These are phyloP conservation scores for Penicillium vulpinum DNA, from an alignment of 2,329 filamentous ascomycete genomes.

Conservation along the genomic window DNA sequence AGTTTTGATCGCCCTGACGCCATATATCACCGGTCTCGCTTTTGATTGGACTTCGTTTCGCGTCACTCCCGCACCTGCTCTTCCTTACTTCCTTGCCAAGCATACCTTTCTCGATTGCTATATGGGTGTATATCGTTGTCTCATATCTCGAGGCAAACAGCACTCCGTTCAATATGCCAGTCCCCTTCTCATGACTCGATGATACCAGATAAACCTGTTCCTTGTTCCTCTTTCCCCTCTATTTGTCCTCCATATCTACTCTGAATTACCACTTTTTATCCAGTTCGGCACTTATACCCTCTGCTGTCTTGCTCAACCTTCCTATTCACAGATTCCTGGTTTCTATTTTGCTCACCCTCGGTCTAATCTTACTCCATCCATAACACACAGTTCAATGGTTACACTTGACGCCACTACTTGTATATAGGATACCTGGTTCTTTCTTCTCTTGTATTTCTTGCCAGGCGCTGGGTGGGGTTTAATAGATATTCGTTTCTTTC, in stretches of 20 bases:
- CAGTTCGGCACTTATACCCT: conserved; percentile 21
- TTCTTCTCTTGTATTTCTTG: conserved; percentile 1
- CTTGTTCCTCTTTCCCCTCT: conserved; percentile 1
- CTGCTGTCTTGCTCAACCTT: conserved; percentile 5
- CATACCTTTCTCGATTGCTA: not conserved
- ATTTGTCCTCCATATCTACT: not conserved
- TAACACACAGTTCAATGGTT: not conserved
- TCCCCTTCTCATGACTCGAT: conserved; percentile 16
- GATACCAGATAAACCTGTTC: conserved; percentile 15
- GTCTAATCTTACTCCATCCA: conserved; percentile 2
- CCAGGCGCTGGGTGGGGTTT: not conserved
- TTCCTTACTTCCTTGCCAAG: not conserved
- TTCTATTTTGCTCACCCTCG: not conserved
- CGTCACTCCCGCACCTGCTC: not conserved
- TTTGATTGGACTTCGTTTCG: not conserved
- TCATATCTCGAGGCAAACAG: not conserved
- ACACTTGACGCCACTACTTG: not conserved
- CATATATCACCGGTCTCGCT: not conserved
- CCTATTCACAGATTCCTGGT: conserved; percentile 4
- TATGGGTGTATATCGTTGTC: not conserved
- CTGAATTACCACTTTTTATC: not conserved
- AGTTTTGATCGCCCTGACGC: not conserved
- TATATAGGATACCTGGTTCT: conserved; percentile 6
- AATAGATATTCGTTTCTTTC: not conserved
- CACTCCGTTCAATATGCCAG: not conserved